phyloP scores from a whole-genome alignment of 1,284 basidiomycete species.

The Pseudozyma tsukubaensis region DNA sequence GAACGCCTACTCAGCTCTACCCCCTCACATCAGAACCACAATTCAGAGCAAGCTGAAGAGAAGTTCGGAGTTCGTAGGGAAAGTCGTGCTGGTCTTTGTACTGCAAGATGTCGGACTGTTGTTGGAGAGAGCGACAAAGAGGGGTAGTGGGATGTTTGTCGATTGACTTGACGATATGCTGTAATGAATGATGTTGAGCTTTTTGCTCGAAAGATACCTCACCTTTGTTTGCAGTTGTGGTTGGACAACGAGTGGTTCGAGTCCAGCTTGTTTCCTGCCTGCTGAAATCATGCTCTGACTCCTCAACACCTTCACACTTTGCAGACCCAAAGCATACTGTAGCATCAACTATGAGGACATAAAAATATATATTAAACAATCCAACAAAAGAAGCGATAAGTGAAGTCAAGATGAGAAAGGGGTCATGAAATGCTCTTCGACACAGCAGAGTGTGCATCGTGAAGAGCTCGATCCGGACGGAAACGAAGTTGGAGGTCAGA shows the following conservation, averaged over 20 bases:
- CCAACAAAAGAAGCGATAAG: too few relatives aligned
- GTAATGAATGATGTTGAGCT: background rate
- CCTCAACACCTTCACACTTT: too few relatives aligned
- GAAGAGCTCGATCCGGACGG: too few relatives aligned
- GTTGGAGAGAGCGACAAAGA: slow-evolving; percentile 79
- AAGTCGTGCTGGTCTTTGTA: slow-evolving; percentile 89
- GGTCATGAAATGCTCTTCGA: too few relatives aligned
- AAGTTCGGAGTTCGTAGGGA: slow-evolving; percentile 88
- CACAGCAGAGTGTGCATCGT: too few relatives aligned
- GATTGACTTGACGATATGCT: background rate
- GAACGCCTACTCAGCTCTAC: slow-evolving; percentile 28
- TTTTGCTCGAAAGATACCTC: background rate
- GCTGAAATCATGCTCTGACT: too few relatives aligned
- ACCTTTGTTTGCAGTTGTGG: background rate
- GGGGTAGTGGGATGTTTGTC: slow-evolving; percentile 3
- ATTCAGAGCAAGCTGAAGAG: slow-evolving; percentile 82
- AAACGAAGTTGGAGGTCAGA: too few relatives aligned
- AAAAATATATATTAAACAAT: too few relatives aligned
- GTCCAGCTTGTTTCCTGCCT: background rate
- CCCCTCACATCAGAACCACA: slow-evolving; percentile 74
- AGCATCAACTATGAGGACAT: too few relatives aligned
- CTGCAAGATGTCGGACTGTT: slow-evolving; percentile 77
- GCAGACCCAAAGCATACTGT: too few relatives aligned
- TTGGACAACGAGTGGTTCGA: background rate
- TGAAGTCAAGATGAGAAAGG: too few relatives aligned